Conservation (phyloP, 2,329 filamentous ascomycete genomes). For the Exophiala sp. region DNA sequence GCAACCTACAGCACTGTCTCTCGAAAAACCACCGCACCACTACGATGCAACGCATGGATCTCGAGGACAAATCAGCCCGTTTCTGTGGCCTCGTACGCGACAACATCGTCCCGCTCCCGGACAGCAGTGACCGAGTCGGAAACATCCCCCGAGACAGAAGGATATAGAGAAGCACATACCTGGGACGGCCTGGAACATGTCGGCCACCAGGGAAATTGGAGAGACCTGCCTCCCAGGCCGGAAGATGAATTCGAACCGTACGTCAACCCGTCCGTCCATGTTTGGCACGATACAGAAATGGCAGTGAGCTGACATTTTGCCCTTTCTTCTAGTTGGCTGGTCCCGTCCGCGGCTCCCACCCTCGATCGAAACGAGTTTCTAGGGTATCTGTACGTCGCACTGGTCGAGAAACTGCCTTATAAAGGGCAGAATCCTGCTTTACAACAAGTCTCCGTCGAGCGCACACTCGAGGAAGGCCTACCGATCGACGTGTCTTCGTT, state of each 20-base stretch:
- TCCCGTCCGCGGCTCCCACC: neutral
- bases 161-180: slow-evolving; percentile 28
- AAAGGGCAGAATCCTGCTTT: neutral
- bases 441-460: neutral
- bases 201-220: slow-evolving; percentile 45
- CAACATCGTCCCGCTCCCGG: neutral
- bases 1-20: slow-evolving; percentile 4
- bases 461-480: neutral
- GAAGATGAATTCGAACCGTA: slow-evolving; percentile 41
- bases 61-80: neutral
- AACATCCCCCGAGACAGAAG: neutral
- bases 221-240: slow-evolving; percentile 33
- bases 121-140: neutral
- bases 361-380: neutral
- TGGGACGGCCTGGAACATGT: slow-evolving; percentile 52
- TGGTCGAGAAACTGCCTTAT: slow-evolving; percentile 1
- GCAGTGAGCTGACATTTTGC: neutral
- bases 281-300: neutral
- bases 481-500: slow-evolving; percentile 2
- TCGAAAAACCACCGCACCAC: neutral
- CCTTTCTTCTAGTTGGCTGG: slow-evolving; percentile 1
- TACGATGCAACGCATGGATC: neutral
- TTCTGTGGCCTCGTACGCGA: neutral
- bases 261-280: slow-evolving; percentile 20
- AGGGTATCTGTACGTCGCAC: slow-evolving; percentile 1